phyloP scores from a whole-genome alignment of 495 filamentous ascomycete species.

The Physcia stellaris region DNA sequence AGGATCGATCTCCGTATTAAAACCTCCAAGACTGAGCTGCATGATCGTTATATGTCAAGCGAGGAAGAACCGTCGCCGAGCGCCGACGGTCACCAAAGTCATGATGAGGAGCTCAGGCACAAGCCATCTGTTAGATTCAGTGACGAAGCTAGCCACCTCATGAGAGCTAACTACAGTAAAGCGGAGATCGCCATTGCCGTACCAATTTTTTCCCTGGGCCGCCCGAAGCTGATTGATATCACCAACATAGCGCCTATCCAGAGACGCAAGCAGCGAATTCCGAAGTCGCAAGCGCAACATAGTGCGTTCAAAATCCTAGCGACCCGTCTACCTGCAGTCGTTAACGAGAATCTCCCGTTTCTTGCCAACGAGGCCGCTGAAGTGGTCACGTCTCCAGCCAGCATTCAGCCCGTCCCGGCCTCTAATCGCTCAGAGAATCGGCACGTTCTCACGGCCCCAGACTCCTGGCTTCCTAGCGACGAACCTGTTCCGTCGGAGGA shows the following conservation, averaged over 20 bases:
- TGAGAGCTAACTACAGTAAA: constrained; percentile 5
- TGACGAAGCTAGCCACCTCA: constrained; percentile 3
- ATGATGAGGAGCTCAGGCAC: constrained; percentile 9
- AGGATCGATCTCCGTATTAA: constrained; percentile 11
- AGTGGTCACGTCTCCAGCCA: background rate
- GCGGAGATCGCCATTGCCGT: constrained; percentile 13
- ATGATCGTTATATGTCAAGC: constrained; percentile 18
- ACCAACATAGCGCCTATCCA: constrained; percentile 17
- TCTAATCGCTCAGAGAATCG: constrained; percentile 6
- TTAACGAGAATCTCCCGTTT: constrained; percentile 2
- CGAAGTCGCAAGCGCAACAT: constrained; percentile 2
- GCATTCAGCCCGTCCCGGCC: background rate
- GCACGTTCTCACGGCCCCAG: constrained; percentile 4
- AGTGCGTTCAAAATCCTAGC: constrained; percentile 3
- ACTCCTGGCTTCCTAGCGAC: constrained; percentile 15
- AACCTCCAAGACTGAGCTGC: constrained; percentile 13
- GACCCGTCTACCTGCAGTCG: background rate
- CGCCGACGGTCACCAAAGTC: constrained; percentile 11
- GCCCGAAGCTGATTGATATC: constrained; percentile 16
- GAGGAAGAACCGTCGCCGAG: constrained; percentile 20
- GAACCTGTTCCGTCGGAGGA: constrained; percentile 7
- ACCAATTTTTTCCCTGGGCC: constrained; percentile 12
- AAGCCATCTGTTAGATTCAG: constrained; percentile 1
- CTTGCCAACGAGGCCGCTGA: constrained; percentile 4
- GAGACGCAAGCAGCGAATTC: constrained; percentile 16